Evolutionary conservation across 2,329 filamentous ascomycete species (phyloP).

Genomic region (Periglandula ipomoeae): DNA sequence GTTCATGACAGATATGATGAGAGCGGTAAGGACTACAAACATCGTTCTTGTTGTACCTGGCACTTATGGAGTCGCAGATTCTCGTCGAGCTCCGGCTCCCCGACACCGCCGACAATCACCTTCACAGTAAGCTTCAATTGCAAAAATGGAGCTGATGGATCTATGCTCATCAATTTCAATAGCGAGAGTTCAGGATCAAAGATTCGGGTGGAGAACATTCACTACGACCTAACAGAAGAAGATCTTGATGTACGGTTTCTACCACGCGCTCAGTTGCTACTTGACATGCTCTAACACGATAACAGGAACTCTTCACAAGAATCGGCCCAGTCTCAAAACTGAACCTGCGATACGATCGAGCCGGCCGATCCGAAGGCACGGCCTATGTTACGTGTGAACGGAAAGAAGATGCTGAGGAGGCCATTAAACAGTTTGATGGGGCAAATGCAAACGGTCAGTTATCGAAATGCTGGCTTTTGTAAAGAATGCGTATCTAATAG

Average conservation of each 20-base stretch:
- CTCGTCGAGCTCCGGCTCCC: conserved; percentile 31
- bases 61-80: conserved; percentile 22
- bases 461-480: background rate
- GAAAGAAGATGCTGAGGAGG: conserved; percentile 60
- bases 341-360: conserved; percentile 73
- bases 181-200: conserved; percentile 54
- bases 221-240: conserved; percentile 81
- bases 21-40: conserved; percentile 39
- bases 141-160: background rate
- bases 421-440: conserved; percentile 74
- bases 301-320: conserved; percentile 67
- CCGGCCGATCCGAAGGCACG: conserved; percentile 76
- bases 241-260: conserved; percentile 59
- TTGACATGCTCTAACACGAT: conserved; percentile 15
- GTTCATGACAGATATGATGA: conserved; percentile 87
- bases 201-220: conserved; percentile 78
- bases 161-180: conserved; percentile 4
- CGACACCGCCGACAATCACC: conserved; percentile 35
- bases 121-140: conserved; percentile 22
- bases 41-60: background rate
- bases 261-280: background rate
- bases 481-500: background rate
- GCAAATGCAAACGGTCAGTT: conserved; percentile 72
- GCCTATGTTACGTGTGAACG: conserved; percentile 75
- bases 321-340: conserved; percentile 66